Base-by-base conservation (phyloP, 495 filamentous ascomycete genomes). In the Hypomontagnella monticulosa region DNA sequence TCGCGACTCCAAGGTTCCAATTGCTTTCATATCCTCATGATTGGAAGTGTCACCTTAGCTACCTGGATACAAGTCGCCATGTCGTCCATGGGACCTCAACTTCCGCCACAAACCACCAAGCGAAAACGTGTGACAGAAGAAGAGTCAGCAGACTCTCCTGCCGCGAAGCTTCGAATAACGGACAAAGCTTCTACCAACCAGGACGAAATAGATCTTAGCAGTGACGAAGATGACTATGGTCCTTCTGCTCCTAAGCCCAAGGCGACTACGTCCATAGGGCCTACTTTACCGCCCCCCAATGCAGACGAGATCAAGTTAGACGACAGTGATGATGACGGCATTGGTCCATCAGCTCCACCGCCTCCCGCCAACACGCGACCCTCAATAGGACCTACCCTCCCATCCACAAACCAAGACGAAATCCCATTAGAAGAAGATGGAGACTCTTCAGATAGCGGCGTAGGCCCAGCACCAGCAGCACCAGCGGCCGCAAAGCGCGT, bases 41-140 rank as follows among this genome's bases (percentile, higher is more conserved):
- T 27, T 27, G 23, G 23, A 6, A 27, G 23, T 27, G 6, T 27
- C 23, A 3, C 23, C 6, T 27, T 27, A 27, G 16, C 12, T 43
- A 43, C 7, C 12, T 16, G 2, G 4, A 53, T 37, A 33, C 16
- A 19, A 14, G 33, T 20, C 38, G 72, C 32, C 33, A 85, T 84
- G 82, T 53, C 79, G 7, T 79, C 81, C 2, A 78, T 84, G 20
- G 82, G 83, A 9, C 83, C 83, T 19, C 73, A 80, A 61, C 67
- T 85, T 15, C 82, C 83, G 3, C 78, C 82, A 6, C 80, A 84
- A 40, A 77, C 84, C 0, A 66, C 76, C 47, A 85, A 84, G 66
- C 81, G 83, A 50, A 84, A 84, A 64, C 82, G 82, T 61, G 77
- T 74, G 8, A 54, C 75, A n/a, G 75, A 80, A 46, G 78, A 84